Evolutionary conservation across 257 asterid species (phyloP).

Genomic region (Solanum etuberosum): DNA sequence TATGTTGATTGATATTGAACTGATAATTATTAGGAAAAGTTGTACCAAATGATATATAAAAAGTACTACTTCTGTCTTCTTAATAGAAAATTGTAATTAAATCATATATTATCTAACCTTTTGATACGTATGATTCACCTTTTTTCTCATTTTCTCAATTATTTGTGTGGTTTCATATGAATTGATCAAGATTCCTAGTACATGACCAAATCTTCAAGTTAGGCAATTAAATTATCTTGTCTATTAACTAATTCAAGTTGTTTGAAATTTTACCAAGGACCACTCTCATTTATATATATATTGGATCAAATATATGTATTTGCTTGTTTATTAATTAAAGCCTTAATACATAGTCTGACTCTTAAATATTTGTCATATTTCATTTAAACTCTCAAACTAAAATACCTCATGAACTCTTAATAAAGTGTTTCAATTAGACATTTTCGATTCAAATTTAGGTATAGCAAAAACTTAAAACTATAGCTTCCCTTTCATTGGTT

Average conservation of each 20-base stretch:
- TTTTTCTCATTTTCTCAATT: neutral
- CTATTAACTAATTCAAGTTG: neutral
- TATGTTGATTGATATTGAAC: neutral
- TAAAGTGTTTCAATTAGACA: too few species aligned
- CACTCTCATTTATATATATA: neutral
- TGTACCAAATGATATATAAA: neutral
- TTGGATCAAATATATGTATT: neutral
- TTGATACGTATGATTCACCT: neutral
- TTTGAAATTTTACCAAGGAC: neutral
- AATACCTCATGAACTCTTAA: neutral
- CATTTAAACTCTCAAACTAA: neutral
- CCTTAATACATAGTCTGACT: too few species aligned
- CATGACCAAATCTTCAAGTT: neutral
- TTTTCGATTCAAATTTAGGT: too few species aligned
- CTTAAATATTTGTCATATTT: too few species aligned
- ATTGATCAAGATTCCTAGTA: neutral
- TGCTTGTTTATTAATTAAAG: neutral
- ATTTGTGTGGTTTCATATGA: neutral
- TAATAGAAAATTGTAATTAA: neutral
- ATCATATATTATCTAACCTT: neutral
- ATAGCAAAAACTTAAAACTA: neutral
- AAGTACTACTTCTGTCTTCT: neutral
- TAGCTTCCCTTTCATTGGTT: neutral
- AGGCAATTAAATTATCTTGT: neutral
- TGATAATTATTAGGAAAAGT: neutral